Conservation (phyloP, 768 basidiomycete species). For the Hemileccinum impolitum region DNA sequence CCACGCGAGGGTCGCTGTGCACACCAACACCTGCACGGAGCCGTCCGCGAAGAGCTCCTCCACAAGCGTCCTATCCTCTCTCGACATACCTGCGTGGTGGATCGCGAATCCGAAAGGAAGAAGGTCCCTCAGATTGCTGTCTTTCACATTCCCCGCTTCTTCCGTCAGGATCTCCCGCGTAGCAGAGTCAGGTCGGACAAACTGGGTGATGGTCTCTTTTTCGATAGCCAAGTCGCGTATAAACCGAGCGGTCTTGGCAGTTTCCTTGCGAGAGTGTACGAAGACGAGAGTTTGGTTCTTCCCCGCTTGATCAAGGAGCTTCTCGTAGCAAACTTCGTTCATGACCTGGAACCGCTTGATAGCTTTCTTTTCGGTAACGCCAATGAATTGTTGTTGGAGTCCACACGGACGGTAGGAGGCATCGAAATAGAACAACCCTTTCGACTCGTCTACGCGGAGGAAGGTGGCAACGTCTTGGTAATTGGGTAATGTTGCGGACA, state of each 20-base stretch:
- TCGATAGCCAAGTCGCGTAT: slow-evolving; percentile 94
- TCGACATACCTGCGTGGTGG: slow-evolving; percentile 95
- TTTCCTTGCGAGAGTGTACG: slow-evolving; percentile 98
- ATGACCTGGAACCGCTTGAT: slow-evolving; percentile 98
- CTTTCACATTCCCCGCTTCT: slow-evolving; percentile 80
- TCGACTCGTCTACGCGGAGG: slow-evolving; percentile 87
- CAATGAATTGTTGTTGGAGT: slow-evolving; percentile 95
- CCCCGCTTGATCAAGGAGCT: slow-evolving; percentile 87
- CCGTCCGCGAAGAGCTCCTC: slow-evolving; percentile 95
- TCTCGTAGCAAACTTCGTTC: slow-evolving; percentile 99
- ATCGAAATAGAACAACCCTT: slow-evolving; percentile 97
- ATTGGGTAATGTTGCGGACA: slow-evolving; percentile 97
- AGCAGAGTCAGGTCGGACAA: slow-evolving; percentile 91
- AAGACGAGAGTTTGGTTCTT: slow-evolving; percentile 95
- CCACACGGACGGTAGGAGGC: slow-evolving; percentile 91
- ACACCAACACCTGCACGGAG: slow-evolving; percentile 89
- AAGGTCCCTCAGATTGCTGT: slow-evolving; percentile 80
- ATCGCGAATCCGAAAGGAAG: slow-evolving; percentile 97
- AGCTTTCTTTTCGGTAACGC: slow-evolving; percentile 98
- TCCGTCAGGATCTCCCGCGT: slow-evolving; percentile 85
- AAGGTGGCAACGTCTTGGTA: slow-evolving; percentile 98
- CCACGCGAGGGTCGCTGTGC: slow-evolving; percentile 98
- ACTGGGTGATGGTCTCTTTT: slow-evolving; percentile 94
- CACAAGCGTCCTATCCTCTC: slow-evolving; percentile 86
- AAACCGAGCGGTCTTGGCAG: slow-evolving; percentile 93